phyloP scores from a whole-genome alignment of 2,329 filamentous ascomycete species.

The Aureobasidium musti region DNA sequence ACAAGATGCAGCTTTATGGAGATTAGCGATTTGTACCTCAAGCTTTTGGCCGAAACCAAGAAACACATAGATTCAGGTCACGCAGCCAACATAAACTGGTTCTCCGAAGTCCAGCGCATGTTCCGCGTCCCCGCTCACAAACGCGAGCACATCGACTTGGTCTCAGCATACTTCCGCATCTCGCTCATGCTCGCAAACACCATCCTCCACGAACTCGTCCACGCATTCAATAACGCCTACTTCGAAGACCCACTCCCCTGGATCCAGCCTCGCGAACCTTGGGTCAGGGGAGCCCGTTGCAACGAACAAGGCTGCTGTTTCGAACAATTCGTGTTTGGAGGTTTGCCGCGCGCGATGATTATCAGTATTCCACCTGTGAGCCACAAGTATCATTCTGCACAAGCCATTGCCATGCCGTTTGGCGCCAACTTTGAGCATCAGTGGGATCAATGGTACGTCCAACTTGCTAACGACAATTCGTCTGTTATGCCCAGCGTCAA shows the following conservation, averaged over 20 bases:
- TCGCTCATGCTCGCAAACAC: not conserved
- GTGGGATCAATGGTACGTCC: not conserved
- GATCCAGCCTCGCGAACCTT: not conserved
- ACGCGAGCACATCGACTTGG: not conserved
- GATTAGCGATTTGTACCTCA: not conserved
- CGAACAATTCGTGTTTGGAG: not conserved
- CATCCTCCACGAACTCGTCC: slow-evolving; percentile 7
- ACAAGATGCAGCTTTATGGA: not conserved
- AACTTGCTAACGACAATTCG: not conserved
- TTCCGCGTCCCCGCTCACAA: not conserved
- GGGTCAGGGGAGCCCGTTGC: not conserved
- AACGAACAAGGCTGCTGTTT: slow-evolving; percentile 8
- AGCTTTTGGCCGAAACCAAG: not conserved
- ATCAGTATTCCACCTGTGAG: not conserved
- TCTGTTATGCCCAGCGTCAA: not conserved
- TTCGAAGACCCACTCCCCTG: not conserved
- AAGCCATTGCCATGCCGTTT: not conserved
- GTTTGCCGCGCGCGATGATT: not conserved
- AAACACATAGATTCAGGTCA: no score
- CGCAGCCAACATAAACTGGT: not conserved
- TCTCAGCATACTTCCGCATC: not conserved
- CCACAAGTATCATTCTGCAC: not conserved
- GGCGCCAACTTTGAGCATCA: not conserved
- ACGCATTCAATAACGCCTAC: not conserved
- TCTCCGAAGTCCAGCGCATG: not conserved